A percentile compares a stretch with the other conserved stretches of the same genome.
Evolutionary conservation across 2,329 filamentous ascomycete species (phyloP).

Genomic region (Taxawa tesnikishii): DNA sequence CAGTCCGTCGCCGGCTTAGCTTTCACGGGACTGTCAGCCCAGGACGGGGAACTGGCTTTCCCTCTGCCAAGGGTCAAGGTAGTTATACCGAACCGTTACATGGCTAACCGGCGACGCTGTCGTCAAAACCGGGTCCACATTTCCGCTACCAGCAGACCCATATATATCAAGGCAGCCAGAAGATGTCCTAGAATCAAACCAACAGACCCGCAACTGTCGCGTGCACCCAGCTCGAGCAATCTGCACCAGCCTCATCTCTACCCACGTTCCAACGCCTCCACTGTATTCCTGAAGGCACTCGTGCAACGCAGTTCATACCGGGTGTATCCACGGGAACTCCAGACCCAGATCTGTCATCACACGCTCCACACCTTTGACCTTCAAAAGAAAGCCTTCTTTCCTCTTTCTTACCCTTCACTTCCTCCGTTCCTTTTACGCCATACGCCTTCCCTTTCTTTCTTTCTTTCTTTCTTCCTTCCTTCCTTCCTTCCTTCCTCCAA

Average conservation of each 20-base stretch:
- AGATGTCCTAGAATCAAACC: not conserved
- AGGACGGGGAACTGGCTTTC: no score
- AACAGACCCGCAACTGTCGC: constrained; percentile 7
- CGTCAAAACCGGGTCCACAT: no score
- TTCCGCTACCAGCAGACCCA: no score
- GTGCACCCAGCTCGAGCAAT: no score
- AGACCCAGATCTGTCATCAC: constrained; percentile 7
- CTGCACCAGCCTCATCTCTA: constrained; percentile 3
- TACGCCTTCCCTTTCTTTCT: constrained; percentile 2
- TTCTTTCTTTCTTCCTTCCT: constrained; percentile 1
- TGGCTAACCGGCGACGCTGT: no score
- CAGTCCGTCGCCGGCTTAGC: no score
- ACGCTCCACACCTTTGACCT: constrained; percentile 2
- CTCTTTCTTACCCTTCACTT: not conserved
- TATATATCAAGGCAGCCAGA: constrained; percentile 6
- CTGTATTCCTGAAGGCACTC: no score
- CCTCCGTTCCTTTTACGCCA: not conserved
- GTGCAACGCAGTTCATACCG: no score
- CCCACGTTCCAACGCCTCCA: not conserved
- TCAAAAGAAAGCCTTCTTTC: constrained; percentile 5
- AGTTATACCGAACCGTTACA: no score
- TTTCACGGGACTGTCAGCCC: no score
- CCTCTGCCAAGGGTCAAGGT: no score
- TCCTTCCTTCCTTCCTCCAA: not conserved
- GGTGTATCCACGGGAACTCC: no score